Evolutionary conservation across 495 filamentous ascomycete species (phyloP), one percentile per base, ranked within the genome.

Genomic region (Oidiodendron maius): DNA sequence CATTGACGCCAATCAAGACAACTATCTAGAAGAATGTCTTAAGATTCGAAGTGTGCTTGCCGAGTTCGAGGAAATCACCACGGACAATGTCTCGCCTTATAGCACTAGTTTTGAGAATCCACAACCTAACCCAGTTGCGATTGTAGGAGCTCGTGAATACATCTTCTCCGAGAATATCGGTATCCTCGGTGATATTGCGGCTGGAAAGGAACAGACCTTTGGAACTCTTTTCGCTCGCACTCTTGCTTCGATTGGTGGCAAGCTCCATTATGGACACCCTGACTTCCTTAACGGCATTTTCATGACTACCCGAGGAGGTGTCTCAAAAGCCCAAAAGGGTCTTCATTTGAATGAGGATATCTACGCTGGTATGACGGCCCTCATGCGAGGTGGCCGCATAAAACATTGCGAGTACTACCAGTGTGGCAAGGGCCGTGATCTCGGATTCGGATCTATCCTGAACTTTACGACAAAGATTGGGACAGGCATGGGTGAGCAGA

Each of bases 371-470:
- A 99, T 99, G 94, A 97, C 80, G 59, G 93, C 94, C 42, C 66
- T 99, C 16, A 71, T 95, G 23, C 90, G 93, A 67, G 93, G 93
- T 69, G 93, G 93, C 48, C 86, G 93, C 47, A 99, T 99, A 70
- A 99, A 99, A 83, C 93, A 99, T 67, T 99, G 93, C 74, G 93
- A 99, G 62, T 99, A 99, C 72, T 97, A 95, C 71, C 93, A 99
- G 68, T 99, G 93, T 65, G 93, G 93, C 65, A 99, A 99, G 68
- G 93, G 93, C 78, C 93, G 93, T 93, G 93, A 99, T 84, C 79
- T 97, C 64, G 93, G 93, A 61, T 99, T 99, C 64, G 93, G 93
- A 52, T 97, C 93, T 30, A 95, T 99, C 79, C 76, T 99, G 48
- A 99, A 99, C 78, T 99, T 99, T 75, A 99, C 93, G 11, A 99